Conservation (phyloP, 371 early-diverging fungal species). For the Syncephalastrum contaminatum region DNA sequence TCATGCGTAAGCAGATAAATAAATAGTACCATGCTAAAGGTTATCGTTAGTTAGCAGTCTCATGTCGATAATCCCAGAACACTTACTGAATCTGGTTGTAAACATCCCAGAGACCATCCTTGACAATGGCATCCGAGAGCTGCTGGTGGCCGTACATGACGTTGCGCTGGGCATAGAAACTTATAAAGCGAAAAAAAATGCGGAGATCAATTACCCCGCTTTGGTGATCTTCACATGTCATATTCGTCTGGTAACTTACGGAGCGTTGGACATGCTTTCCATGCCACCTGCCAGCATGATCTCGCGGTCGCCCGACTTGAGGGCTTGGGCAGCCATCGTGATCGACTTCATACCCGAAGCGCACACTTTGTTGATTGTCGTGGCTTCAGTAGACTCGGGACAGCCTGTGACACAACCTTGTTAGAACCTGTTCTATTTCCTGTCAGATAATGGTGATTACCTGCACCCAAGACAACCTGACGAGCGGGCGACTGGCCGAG, state of each 20-base stretch:
- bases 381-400: constrained; percentile 77
- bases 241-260: constrained; percentile 50
- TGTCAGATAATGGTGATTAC: constrained; percentile 15
- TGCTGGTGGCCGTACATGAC: constrained; percentile 83
- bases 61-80: neutral
- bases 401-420: constrained; percentile 44
- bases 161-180: constrained; percentile 66
- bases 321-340: constrained; percentile 71
- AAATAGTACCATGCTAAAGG: constrained; percentile 18
- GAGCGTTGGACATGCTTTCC: constrained; percentile 94
- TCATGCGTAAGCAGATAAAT: neutral
- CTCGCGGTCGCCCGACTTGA: constrained; percentile 58
- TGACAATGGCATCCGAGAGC: constrained; percentile 82
- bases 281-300: constrained; percentile 91
- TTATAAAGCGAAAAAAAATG: constrained; percentile 14
- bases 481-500: constrained; percentile 88
- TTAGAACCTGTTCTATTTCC: neutral
- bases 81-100: constrained; percentile 80
- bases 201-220: constrained; percentile 2
- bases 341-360: constrained; percentile 92
- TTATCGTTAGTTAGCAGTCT: neutral
- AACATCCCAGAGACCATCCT: constrained; percentile 95
- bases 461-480: constrained; percentile 76
- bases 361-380: constrained; percentile 95
- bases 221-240: constrained; percentile 10